phyloP scores from a whole-genome alignment of 805 yeast species.

The Danielozyma ontarioensis region DNA sequence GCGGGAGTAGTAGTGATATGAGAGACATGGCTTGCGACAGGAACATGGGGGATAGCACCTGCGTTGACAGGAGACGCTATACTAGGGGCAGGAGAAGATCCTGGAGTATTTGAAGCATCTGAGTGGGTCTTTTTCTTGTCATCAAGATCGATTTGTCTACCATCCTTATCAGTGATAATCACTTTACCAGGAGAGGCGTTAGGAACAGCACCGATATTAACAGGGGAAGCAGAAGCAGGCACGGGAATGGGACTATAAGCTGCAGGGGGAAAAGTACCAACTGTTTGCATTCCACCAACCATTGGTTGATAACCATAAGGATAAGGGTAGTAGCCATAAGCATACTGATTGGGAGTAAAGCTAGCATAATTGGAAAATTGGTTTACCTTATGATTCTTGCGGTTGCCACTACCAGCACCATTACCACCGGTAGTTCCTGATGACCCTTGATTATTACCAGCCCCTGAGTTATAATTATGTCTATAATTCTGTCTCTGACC shows the following conservation, averaged over 20 bases:
- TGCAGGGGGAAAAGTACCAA: slow-evolving; percentile 3
- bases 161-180: slow-evolving; percentile 39
- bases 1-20: slow-evolving; percentile 2
- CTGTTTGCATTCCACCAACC: slow-evolving; percentile 12
- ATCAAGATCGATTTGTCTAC: slow-evolving; percentile 37
- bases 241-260: slow-evolving; percentile 4
- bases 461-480: slow-evolving; percentile 10
- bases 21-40: slow-evolving; percentile 4
- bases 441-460: slow-evolving; percentile 1
- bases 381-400: slow-evolving; percentile 11
- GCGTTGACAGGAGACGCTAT: slow-evolving; percentile 4
- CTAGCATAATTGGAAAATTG: slow-evolving; percentile 17
- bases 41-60: slow-evolving; percentile 9
- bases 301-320: slow-evolving; percentile 19
- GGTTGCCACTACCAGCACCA: slow-evolving; percentile 2
- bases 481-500: slow-evolving; percentile 11
- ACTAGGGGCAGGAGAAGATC: slow-evolving; percentile 24
- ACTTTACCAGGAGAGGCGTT: slow-evolving; percentile 19
- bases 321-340: slow-evolving; percentile 21
- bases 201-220: slow-evolving; percentile 4
- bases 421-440: slow-evolving; percentile 3
- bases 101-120: slow-evolving; percentile 24
- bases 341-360: slow-evolving; percentile 20
- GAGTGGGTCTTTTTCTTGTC: slow-evolving; percentile 27
- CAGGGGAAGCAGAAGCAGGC: slow-evolving; percentile 3